These are phyloP conservation scores for Nyssa sinensis DNA, from an alignment of 148 eudicot genomes.

Conservation along the genomic window DNA sequence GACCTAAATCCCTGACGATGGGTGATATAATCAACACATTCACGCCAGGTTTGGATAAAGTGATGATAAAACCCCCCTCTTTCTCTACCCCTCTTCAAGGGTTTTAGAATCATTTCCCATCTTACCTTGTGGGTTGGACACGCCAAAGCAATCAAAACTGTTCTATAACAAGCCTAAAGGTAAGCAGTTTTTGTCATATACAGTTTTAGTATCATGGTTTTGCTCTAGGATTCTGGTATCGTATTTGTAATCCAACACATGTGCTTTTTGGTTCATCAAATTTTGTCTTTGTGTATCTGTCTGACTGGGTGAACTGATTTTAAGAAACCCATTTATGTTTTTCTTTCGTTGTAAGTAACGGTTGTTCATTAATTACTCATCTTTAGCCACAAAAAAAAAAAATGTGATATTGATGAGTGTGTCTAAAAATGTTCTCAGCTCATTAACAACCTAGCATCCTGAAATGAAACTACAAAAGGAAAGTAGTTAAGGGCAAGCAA, in stretches of 20 bases:
- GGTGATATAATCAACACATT: not conserved
- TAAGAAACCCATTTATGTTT: not conserved
- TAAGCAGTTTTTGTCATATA: not conserved
- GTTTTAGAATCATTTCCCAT: conserved; percentile 8
- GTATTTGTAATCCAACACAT: not conserved
- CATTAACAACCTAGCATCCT: too few relatives aligned
- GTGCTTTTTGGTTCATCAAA: not conserved
- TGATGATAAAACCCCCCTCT: conserved; percentile 17
- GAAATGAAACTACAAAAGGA: not conserved
- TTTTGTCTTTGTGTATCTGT: not conserved
- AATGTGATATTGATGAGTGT: not conserved
- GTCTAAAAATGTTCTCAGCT: not conserved
- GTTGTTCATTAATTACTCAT: not conserved
- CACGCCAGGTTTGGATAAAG: not conserved
- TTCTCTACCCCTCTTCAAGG: not conserved
- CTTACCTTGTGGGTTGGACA: not conserved
- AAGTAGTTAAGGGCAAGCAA: not conserved
- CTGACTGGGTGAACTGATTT: not conserved
- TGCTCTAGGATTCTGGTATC: not conserved
- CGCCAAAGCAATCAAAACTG: not conserved
- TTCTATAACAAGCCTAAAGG: not conserved
- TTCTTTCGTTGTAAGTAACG: not conserved
- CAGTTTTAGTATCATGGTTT: not conserved
- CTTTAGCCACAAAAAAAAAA: not conserved
- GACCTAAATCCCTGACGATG: not conserved